Conservation (phyloP, 2,329 filamentous ascomycete species). For the Juglanconis sp. region DNA sequence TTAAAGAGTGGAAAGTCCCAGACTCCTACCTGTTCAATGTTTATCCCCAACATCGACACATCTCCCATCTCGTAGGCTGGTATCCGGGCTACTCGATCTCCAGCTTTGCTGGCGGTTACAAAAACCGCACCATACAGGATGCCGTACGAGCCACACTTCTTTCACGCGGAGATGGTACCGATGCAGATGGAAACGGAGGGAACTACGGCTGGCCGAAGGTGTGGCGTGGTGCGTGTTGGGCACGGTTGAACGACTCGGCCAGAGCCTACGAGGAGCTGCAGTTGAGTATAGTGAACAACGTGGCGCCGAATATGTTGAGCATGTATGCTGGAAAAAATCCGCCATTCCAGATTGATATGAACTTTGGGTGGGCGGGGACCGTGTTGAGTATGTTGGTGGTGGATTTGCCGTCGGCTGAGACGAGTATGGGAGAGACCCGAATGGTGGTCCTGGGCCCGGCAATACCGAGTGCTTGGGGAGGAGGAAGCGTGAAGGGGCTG, state of each 20-base stretch:
- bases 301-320: conserved; percentile 46
- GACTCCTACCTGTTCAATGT: conserved; percentile 29
- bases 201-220: conserved; percentile 58
- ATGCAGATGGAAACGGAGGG: conserved; percentile 8
- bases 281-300: conserved; percentile 47
- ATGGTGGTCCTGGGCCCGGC: conserved; percentile 45
- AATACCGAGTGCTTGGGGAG: conserved; percentile 41
- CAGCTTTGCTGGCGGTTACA: conserved; percentile 38
- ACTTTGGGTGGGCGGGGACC: conserved; percentile 50
- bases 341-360: conserved; percentile 59
- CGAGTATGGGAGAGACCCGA: conserved; percentile 20
- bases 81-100: conserved; percentile 51
- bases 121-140: conserved; percentile 37
- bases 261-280: conserved; percentile 46
- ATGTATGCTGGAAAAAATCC: conserved; percentile 45
- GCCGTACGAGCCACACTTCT: conserved; percentile 45
- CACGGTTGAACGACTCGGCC: conserved; percentile 48
- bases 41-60: conserved; percentile 40
- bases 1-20: conserved; percentile 50
- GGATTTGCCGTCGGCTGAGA: conserved; percentile 37
- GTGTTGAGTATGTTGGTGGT: conserved; percentile 50
- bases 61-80: conserved; percentile 56
- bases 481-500: conserved; percentile 42
- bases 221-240: conserved; percentile 56
- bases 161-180: conserved; percentile 10